Base-by-base conservation (phyloP, 805 yeast genomes). In the Yarrowia divulgata region DNA sequence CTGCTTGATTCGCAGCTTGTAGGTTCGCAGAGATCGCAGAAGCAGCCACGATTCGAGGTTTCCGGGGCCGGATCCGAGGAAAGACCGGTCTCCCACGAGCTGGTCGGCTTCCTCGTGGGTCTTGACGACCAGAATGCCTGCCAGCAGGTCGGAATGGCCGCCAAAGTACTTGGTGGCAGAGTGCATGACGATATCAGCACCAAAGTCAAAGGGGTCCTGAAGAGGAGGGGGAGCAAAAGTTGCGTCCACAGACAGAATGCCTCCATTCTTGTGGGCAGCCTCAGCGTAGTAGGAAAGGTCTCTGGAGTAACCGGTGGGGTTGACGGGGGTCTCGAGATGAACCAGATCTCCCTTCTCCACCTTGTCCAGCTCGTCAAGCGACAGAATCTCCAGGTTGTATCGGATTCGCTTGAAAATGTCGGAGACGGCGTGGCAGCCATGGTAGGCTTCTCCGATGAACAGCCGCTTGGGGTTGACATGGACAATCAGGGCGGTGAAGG, bases 171-270 rank as follows among this genome's bases (percentile, higher is more conserved):
- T 93, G 0, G 97, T 93, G 0, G 93, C 97, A 0, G 97, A 91
- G 78, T 93, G 97, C 85, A 94, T 81, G n/a, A 94, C 87, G 72
- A 92, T 79, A 77, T 94, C 98, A 39, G 90, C 97, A 60, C 94
- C 97, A 74, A 85, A 89, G 48, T 83, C 83, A 79, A 92, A 91
- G 6, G 97, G 94, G 71, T 91, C 85, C 73, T 87, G 90, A 69
- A 93, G 79, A 18, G 97, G 97, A 14, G 97, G 97, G 23, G 98
- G 97, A 10, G 97, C 98, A 79, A 94, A 91, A 0, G 98, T 94
- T 7, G 97, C 84, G 78, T 93, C 98, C 16, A 91, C 87, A 34
- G 87, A 75, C 14, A 93, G 79, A 32, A 81, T 74, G 0, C 97
- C 97, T 19, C 97, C 97, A 68, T 86, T 85, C 1, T 83, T 80